A percentile compares a stretch with the other conserved stretches of the same genome.
Conservation (phyloP, 495 filamentous ascomycete species). For the Podospora comata region DNA sequence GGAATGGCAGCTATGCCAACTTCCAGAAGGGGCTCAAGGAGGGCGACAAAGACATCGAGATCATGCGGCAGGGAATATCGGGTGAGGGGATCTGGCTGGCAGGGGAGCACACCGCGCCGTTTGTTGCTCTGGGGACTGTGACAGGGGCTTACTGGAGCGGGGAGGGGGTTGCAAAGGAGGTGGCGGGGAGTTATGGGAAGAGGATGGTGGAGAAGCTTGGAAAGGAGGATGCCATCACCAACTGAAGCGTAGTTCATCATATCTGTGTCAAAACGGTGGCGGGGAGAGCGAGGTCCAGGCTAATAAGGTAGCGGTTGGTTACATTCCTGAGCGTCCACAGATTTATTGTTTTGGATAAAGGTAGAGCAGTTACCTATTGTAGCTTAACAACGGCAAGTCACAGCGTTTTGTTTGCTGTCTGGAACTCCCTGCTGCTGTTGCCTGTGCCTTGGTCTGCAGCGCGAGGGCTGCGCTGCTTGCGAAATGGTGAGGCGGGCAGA, state of each 20-base stretch:
- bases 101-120: slow-evolving; percentile 91
- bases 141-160: slow-evolving; percentile 94
- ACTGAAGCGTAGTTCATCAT: neutral
- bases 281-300: neutral
- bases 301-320: neutral
- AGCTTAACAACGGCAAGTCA: neutral
- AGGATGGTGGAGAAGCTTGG: slow-evolving; percentile 5
- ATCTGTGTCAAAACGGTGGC: neutral
- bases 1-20: slow-evolving; percentile 86
- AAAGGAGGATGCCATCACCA: neutral
- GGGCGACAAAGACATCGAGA: slow-evolving; percentile 71
- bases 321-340: neutral
- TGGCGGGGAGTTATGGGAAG: slow-evolving; percentile 41
- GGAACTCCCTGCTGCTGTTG: neutral
- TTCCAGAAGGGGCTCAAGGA: slow-evolving; percentile 74
- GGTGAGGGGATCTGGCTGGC: slow-evolving; percentile 82
- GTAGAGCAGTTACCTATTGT: neutral
- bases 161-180: slow-evolving; percentile 67
- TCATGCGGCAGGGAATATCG: slow-evolving; percentile 66
- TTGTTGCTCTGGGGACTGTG: slow-evolving; percentile 80
- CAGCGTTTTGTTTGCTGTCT: neutral
- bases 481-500: slow-evolving; percentile 3
- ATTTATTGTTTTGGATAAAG: neutral
- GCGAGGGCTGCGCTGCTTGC: neutral
- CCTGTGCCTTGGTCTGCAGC: neutral